Evolutionary conservation across 2,329 filamentous ascomycete genomes (phyloP), one percentile per base, ranked within the genome.

Genomic region (Cladosporium colombiae): DNA sequence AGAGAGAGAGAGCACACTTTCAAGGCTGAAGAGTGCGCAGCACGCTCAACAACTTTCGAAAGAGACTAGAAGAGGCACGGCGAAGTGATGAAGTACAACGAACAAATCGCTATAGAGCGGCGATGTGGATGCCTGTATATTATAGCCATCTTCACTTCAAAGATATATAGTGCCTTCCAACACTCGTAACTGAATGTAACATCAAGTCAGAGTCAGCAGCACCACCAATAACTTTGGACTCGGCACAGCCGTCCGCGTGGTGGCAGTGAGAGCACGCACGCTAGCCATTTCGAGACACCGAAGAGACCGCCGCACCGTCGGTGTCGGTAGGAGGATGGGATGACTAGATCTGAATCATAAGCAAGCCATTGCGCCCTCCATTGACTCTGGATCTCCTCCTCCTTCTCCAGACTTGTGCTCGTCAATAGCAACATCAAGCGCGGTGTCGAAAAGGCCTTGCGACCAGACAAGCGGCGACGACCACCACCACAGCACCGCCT

Each of bases 261-360:
- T 21, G 56, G 58, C 58, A 50, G 44, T 61, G 58, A 23, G 56
- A 11, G 10, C 25, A 16, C 4, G 18, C 25, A 27, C 52, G n/a
- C 52, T 55, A 55, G 29, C 52, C 23, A n/a, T 2, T 53, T 62
- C 49, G 60, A 40, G 49, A 62, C 46, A 62, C 60, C 60, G 60
- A 23, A 29, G 55, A 57, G 29, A 40, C 31, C 55, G 55, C 53
- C 55, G 55, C 33, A 7, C 23, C n/a, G 21, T 40, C 52, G 52
- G 52, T 55, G 52, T 55, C 52, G 18, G 52, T 21, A 29, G 52
- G n/a, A 55, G 52, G 52, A 31, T 55, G 27, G 52, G 27, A 55
- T 55, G 52, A 55, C 52, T 55, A 33, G 29, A 55, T 55, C 52
- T 55, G 52, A 55, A 55, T 55, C 52, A 55, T 55, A 55, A 55